phyloP scores from a whole-genome alignment of 2,329 filamentous ascomycete genomes.

The Purpureocillium lavendulum region DNA sequence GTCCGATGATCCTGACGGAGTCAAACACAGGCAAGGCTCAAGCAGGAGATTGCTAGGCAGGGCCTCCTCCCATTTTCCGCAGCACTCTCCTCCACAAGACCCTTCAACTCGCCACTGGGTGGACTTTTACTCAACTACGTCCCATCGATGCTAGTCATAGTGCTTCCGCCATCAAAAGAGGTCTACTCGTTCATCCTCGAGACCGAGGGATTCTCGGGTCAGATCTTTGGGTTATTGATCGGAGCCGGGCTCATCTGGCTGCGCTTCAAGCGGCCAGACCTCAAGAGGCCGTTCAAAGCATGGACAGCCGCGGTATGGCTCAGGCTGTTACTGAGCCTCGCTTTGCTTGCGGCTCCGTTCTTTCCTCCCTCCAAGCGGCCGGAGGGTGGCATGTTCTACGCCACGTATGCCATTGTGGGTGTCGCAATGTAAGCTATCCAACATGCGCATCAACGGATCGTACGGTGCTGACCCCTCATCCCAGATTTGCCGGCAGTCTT shows the following conservation, averaged over 20 bases:
- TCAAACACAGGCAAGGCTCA: constrained; percentile 51
- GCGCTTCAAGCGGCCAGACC: constrained; percentile 48
- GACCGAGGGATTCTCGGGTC: constrained; percentile 59
- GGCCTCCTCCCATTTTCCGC: constrained; percentile 59
- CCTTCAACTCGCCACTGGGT: constrained; percentile 59
- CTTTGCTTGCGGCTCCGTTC: constrained; percentile 52
- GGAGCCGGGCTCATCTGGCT: constrained; percentile 52
- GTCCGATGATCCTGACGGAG: too few species aligned
- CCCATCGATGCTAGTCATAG: constrained; percentile 58
- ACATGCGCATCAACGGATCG: too few species aligned
- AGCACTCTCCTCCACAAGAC: constrained; percentile 53
- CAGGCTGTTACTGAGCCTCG: constrained; percentile 42
- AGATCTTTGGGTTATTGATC: constrained; percentile 50
- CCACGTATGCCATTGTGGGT: constrained; percentile 45
- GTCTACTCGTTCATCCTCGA: constrained; percentile 69
- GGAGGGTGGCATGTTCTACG: constrained; percentile 39
- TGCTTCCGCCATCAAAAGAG: constrained; percentile 53
- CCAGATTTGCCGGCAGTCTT: constrained; percentile 47
- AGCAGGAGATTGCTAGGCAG: constrained; percentile 65
- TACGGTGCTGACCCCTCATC: too few species aligned
- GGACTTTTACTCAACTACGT: constrained; percentile 62
- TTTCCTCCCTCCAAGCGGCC: constrained; percentile 45
- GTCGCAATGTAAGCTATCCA: constrained; percentile 38
- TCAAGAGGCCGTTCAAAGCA: constrained; percentile 56
- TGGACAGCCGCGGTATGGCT: constrained; percentile 53